phyloP scores from a whole-genome alignment of 805 yeast genomes.

The Tanozyma kutaoensis region DNA sequence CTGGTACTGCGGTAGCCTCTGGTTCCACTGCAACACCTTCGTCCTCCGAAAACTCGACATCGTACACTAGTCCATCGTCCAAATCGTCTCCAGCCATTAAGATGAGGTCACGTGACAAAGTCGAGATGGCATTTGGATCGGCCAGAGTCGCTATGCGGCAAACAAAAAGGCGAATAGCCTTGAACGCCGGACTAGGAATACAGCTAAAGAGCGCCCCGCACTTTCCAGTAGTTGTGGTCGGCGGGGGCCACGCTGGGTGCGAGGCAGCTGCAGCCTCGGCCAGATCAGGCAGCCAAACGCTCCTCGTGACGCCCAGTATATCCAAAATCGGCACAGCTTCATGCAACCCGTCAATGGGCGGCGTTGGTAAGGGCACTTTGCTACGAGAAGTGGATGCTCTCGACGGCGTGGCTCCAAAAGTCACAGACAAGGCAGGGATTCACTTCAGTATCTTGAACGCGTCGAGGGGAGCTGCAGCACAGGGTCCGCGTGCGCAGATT shows the following conservation, averaged over 20 bases:
- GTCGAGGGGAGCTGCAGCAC: conserved; percentile 90
- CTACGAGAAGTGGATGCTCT: conserved; percentile 90
- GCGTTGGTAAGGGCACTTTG: conserved; percentile 93
- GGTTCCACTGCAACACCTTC: conserved; percentile 7
- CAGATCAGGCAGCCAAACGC: conserved; percentile 59
- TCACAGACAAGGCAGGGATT: conserved; percentile 89
- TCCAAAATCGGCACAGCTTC: conserved; percentile 85
- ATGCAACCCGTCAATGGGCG: conserved; percentile 97
- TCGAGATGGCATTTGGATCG: too few relatives aligned
- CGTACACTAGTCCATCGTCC: conserved; percentile 66
- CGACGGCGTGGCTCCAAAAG: conserved; percentile 78
- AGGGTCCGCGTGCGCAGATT: conserved; percentile 97
- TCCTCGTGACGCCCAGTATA: conserved; percentile 64
- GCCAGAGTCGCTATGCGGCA: too few relatives aligned
- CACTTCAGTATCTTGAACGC: conserved; percentile 79
- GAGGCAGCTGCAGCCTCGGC: conserved; percentile 96
- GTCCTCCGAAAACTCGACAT: conserved; percentile 23
- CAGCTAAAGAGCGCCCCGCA: conserved; percentile 13
- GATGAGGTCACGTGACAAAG: too few relatives aligned
- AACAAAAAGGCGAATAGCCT: too few relatives aligned
- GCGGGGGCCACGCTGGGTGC: conserved; percentile 98
- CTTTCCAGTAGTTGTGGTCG: conserved; percentile 73
- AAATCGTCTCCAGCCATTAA: too few relatives aligned
- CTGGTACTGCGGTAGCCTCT: conserved; percentile 10
- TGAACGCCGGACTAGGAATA: too few relatives aligned